Evolutionary conservation across 1,284 basidiomycete species (phyloP).

Genomic region (Pyrrhoderma noxium): DNA sequence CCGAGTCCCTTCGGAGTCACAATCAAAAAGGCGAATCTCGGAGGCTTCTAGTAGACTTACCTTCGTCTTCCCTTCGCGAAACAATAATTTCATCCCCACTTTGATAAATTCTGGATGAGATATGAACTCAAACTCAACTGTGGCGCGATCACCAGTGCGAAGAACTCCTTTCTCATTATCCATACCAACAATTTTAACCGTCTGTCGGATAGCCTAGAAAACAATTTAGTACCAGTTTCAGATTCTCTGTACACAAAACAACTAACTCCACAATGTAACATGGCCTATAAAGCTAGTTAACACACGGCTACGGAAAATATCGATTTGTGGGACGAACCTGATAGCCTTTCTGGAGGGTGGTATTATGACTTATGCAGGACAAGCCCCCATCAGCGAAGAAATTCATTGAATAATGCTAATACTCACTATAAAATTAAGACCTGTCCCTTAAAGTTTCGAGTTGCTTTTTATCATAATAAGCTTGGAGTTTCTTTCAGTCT

Average conservation of each 20-base stretch:
- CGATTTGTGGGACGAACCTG: conserved; percentile 56
- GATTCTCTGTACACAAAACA: not conserved
- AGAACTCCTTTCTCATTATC: conserved; percentile 83
- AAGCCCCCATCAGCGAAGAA: conserved; percentile 1
- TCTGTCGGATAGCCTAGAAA: conserved; percentile 74
- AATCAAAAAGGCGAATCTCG: not conserved
- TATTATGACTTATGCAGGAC: conserved; percentile 67
- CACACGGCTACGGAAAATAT: not conserved
- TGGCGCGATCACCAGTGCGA: conserved; percentile 85
- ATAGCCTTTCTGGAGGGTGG: conserved; percentile 85
- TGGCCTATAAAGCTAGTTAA: conserved; percentile 46
- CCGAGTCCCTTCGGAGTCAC: conserved; percentile 32
- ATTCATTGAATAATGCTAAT: conserved; percentile 6
- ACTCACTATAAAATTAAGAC: conserved; percentile 75
- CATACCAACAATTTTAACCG: conserved; percentile 83
- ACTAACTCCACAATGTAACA: conserved; percentile 78
- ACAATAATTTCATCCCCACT: conserved; percentile 85
- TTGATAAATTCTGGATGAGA: conserved; percentile 87
- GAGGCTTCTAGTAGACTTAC: conserved; percentile 31
- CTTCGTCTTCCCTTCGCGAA: conserved; percentile 92
- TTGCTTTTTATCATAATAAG: conserved; percentile 39
- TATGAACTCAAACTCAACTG: conserved; percentile 86
- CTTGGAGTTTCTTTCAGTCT: not conserved
- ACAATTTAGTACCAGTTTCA: conserved; percentile 11
- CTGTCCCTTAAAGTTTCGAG: conserved; percentile 76